A percentile compares a stretch with the other conserved stretches of the same genome.
Conservation (phyloP, 2,329 filamentous ascomycete species). For the Talaromyces sp. region DNA sequence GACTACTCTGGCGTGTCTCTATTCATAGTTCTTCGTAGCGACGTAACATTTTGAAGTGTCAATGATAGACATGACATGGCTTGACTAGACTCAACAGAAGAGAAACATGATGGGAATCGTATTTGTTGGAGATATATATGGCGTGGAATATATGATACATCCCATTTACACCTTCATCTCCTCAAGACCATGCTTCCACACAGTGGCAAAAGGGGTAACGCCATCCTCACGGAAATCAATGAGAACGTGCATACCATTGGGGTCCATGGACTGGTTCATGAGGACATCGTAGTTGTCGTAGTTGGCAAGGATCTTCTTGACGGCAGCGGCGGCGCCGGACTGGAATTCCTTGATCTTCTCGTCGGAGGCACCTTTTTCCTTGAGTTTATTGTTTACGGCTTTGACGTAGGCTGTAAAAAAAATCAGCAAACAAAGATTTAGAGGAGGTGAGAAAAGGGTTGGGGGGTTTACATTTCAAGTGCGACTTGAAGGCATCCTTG, state of each 20-base stretch:
- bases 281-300: constrained; percentile 98
- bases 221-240: constrained; percentile 98
- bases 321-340: constrained; percentile 66
- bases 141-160: not conserved
- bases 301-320: constrained; percentile 81
- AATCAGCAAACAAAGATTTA: not conserved
- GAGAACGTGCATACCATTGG: constrained; percentile 89
- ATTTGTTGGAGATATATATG: not conserved
- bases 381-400: constrained; percentile 69
- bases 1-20: constrained; percentile 15
- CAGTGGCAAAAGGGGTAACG: constrained; percentile 77
- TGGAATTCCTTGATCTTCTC: constrained; percentile 76
- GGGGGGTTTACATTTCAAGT: constrained; percentile 72
- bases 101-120: not conserved
- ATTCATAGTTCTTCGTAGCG: constrained; percentile 23
- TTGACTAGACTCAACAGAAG: not conserved
- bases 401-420: constrained; percentile 75
- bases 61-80: constrained; percentile 11
- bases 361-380: constrained; percentile 58
- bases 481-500: constrained; percentile 79
- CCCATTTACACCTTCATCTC: constrained; percentile 80
- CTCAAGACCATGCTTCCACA: constrained; percentile 93
- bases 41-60: constrained; percentile 14
- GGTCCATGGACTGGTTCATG: constrained; percentile 87
- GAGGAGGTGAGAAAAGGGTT: no score